phyloP scores from a whole-genome alignment of 148 eudicot species.

The Chenopodium album region DNA sequence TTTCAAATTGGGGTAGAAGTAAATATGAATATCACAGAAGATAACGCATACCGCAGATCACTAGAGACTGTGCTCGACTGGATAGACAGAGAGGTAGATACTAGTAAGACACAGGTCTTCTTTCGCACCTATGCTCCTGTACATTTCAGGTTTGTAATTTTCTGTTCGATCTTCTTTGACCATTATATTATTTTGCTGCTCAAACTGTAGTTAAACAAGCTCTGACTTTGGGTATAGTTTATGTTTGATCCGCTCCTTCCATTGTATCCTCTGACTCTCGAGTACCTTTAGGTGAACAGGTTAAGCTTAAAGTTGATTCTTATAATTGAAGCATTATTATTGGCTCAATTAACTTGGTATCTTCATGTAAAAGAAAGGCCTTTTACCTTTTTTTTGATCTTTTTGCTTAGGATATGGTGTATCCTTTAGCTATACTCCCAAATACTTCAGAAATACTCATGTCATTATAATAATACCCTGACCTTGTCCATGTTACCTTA shows the following conservation, averaged over 20 bases:
- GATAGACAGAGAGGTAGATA: constrained; percentile 63
- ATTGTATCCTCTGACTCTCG: not conserved
- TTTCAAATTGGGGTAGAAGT: constrained; percentile 76
- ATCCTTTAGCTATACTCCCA: not conserved
- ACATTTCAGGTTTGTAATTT: constrained; percentile 77
- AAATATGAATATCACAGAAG: constrained; percentile 64
- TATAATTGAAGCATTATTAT: too few relatives aligned
- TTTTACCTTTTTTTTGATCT: not conserved
- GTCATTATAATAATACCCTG: not conserved
- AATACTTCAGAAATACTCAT: not conserved
- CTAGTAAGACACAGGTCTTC: constrained; percentile 66
- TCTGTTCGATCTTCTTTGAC: not conserved
- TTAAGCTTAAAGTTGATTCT: not conserved
- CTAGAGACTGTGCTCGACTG: constrained; percentile 64
- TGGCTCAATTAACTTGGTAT: not conserved
- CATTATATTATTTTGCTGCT: not conserved
- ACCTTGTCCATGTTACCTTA: not conserved
- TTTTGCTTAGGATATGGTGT: not conserved
- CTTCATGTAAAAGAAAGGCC: not conserved
- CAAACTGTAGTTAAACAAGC: not conserved
- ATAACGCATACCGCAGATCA: constrained; percentile 63
- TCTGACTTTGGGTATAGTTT: not conserved
- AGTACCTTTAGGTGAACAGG: not conserved
- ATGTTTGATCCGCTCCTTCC: not conserved
- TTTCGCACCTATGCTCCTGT: constrained; percentile 92